Conservation (phyloP, 2,329 filamentous ascomycete species). For the Chalara sp. region DNA sequence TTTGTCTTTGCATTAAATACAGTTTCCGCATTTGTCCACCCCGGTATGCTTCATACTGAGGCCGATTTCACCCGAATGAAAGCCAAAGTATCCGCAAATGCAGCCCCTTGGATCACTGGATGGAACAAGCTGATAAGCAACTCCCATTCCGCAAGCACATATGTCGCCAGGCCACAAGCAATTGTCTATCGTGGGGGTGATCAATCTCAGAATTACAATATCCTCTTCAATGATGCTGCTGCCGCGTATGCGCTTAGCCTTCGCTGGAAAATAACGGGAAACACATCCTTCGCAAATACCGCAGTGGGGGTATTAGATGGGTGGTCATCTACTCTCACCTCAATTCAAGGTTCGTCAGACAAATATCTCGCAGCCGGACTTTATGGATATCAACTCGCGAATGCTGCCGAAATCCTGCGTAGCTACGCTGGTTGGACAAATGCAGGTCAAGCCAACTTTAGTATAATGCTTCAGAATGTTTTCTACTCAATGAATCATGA, state of each 20-base stretch:
- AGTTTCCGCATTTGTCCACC: slow-evolving; percentile 21
- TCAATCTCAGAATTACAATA: slow-evolving; percentile 27
- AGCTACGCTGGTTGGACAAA: slow-evolving; percentile 27
- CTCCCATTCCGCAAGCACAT: slow-evolving; percentile 24
- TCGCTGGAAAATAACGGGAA: slow-evolving; percentile 33
- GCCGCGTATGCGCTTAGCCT: slow-evolving; percentile 34
- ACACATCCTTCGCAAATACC: slow-evolving; percentile 30
- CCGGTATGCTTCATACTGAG: slow-evolving; percentile 30
- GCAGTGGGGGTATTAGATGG: slow-evolving; percentile 31
- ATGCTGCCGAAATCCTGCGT: slow-evolving; percentile 37
- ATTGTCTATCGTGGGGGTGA: slow-evolving; percentile 31
- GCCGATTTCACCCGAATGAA: slow-evolving; percentile 35
- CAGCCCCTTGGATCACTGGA: slow-evolving; percentile 29
- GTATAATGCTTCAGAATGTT: slow-evolving; percentile 28
- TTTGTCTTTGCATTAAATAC: too few relatives aligned
- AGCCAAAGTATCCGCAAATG: slow-evolving; percentile 26
- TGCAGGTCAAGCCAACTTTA: slow-evolving; percentile 18
- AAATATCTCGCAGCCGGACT: slow-evolving; percentile 34
- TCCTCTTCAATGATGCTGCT: slow-evolving; percentile 28
- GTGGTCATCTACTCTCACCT: slow-evolving; percentile 30
- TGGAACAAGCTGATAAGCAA: slow-evolving; percentile 27
- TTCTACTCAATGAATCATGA: slow-evolving; percentile 33
- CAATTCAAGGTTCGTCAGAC: slow-evolving; percentile 30
- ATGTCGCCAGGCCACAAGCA: slow-evolving; percentile 23
- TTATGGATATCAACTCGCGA: slow-evolving; percentile 40